Base-by-base conservation (phyloP, 2,329 filamentous ascomycete genomes). In the Chaetomium sp. region DNA sequence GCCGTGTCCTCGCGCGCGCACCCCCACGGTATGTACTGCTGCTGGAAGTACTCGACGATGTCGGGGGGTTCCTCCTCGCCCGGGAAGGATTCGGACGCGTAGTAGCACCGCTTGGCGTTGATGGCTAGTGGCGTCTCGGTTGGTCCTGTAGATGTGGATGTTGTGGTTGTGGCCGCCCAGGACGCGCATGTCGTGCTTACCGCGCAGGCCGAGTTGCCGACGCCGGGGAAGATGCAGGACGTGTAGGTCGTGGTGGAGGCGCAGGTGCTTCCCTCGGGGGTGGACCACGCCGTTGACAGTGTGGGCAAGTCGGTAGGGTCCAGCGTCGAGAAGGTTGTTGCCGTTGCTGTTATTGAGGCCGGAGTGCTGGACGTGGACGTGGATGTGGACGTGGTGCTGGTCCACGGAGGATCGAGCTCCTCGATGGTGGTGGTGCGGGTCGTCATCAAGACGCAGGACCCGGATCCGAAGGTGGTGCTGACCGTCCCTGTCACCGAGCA, bases 401-500 rank as follows among this genome's bases (percentile, higher is more conserved):
- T 38, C 35, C n/a, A n/a, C n/a, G 35, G 35, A 16, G 35, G 35
- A 16, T 38, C 35, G 35, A 38, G 3, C 13, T 38, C 35, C 35
- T 38, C 35, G 5, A 38, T 38, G 35, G 35, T 38, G 13, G 35
- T 38, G 35, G 35, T 38, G 35, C 35, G 35, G 35, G 35, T 38
- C 12, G 35, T 38, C 35, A 16, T 5, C 13, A 38, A 47, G 45
- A 47, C 45, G n/a, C n/a, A 47, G 45, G n/a, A 47, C 7, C 45
- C 45, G 45, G 45, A 47, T 47, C 19, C 45, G 45, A 47, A n/a
- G n/a, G 45, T 47, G n/a, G n/a, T 47, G 45, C 45, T 47, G n/a
- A 23, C 45, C n/a, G 45, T 23, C n/a, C 13, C 35, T 13, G 35
- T 38, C 13, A 38, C 35, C 35, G 35, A 38, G 12, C 35, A 38